Evolutionary conservation across 1,284 basidiomycete genomes (phyloP), one percentile per base, ranked within the genome.

Genomic region (Naganishia cerealis): DNA sequence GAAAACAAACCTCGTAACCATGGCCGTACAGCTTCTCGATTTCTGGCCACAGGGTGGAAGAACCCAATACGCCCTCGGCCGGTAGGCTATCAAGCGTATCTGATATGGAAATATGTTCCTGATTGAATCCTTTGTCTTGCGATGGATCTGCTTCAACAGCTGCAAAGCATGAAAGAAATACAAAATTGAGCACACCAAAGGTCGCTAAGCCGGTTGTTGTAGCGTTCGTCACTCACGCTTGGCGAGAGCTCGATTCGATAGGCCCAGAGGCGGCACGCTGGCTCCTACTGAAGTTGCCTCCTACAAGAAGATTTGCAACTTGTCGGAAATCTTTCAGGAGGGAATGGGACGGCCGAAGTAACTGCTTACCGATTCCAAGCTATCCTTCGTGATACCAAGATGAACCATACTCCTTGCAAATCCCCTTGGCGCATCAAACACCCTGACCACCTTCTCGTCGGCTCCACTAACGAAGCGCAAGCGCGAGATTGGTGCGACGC

Each of bases 21-120:
- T 99, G 96, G 0, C 95, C 96, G 78, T 97, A 99, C 2, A 99
- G 83, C 78, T 99, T 99, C 76, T 99, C 95, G 0, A 89, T 83
- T 81, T 99, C 96, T 0, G 95, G 95, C 96, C 96, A 99, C 0
- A 99, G 85, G 0, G 95, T 98, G 15, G 87, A 85, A 0, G 88
- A 86, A 0, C 91, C 88, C 0, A 99, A 84, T 78, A 85, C 82
- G 66, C 84, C 85, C 71, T 85, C 84, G 2, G 81, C 81, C 0
- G 85, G 84, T 12, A 84, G 78, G n/a, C 75, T 65, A 0, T 76
- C 75, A 38, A 82, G 71, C 2, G 77, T 74, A 10, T 74, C 70
- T 0, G 80, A 79, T 10, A 82, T 76, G 13, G 79, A 80, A 62
- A 81, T 76, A 52, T 75, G 76, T 21, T 79, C 76, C 67, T 76